phyloP scores from a whole-genome alignment of 352 stramenopile genomes.

The Phytopythium vexans region DNA sequence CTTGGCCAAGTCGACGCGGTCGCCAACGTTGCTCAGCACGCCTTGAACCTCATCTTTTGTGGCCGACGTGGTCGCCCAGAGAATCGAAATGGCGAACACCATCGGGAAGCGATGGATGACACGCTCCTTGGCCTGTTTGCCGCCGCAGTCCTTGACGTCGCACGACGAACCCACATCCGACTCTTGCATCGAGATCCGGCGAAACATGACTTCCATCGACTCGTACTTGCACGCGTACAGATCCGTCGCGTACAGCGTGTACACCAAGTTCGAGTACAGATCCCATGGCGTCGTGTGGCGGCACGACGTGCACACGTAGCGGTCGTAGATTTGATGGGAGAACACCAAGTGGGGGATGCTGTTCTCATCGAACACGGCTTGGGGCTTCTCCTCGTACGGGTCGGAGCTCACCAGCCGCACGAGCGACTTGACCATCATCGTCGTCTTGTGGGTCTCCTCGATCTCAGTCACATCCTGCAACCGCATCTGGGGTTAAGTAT shows the following conservation, averaged over 20 bases:
- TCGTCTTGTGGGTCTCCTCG: conserved; percentile 70
- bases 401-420: conserved; percentile 70
- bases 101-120: conserved; percentile 84
- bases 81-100: conserved; percentile 81
- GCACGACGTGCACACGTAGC: conserved; percentile 66
- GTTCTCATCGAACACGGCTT: conserved; percentile 80
- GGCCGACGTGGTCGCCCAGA: conserved; percentile 72
- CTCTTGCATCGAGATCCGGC: conserved; percentile 49
- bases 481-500: neutral
- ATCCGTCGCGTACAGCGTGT: conserved; percentile 78
- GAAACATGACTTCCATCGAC: conserved; percentile 72
- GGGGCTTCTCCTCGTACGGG: conserved; percentile 51
- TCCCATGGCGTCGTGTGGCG: conserved; percentile 67
- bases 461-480: conserved; percentile 56
- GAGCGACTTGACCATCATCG: conserved; percentile 66
- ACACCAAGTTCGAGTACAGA: conserved; percentile 82
- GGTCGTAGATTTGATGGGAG: conserved; percentile 85
- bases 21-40: conserved; percentile 57
- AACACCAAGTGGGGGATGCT: conserved; percentile 86
- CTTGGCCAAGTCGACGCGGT: conserved; percentile 70
- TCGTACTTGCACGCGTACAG: conserved; percentile 58
- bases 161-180: conserved; percentile 53
- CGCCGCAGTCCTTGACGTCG: conserved; percentile 48
- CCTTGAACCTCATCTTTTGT: conserved; percentile 75
- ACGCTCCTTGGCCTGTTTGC: conserved; percentile 70